Conservation (phyloP, 1,284 basidiomycete species). For the Puccinia triticina region DNA sequence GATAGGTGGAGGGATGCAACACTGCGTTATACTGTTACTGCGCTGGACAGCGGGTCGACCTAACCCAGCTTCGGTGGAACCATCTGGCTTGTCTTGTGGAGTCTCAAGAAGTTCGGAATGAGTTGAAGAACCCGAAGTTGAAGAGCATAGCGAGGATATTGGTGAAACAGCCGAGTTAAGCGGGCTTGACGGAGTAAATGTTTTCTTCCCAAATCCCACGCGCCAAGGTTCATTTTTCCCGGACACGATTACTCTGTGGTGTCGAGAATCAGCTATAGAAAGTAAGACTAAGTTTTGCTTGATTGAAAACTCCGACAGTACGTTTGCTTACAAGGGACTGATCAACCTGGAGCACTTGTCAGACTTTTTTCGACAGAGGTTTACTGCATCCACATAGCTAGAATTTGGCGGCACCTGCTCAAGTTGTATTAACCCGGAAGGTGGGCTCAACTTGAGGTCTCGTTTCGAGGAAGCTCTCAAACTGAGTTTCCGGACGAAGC, state of each 20-base stretch:
- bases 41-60: background rate
- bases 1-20: background rate
- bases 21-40: background rate
- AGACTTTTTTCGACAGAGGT: background rate
- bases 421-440: background rate
- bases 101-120: background rate
- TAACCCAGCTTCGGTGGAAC: background rate
- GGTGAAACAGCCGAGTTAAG: background rate
- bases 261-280: background rate
- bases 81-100: background rate
- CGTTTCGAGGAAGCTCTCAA: background rate
- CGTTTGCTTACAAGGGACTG: background rate
- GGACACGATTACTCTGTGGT: background rate
- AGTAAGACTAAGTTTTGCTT: background rate
- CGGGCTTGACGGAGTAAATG: background rate
- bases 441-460: background rate
- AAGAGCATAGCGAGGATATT: background rate
- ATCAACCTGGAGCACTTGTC: background rate
- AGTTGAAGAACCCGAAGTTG: background rate
- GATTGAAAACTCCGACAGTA: background rate
- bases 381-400: background rate
- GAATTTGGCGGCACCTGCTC: background rate
- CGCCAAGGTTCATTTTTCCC: background rate
- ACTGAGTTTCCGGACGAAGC: background rate
- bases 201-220: background rate